Evolutionary conservation across 2,329 filamentous ascomycete genomes (phyloP), one percentile per base, ranked within the genome.

Genomic region (Ploettnerulaceae sp.): DNA sequence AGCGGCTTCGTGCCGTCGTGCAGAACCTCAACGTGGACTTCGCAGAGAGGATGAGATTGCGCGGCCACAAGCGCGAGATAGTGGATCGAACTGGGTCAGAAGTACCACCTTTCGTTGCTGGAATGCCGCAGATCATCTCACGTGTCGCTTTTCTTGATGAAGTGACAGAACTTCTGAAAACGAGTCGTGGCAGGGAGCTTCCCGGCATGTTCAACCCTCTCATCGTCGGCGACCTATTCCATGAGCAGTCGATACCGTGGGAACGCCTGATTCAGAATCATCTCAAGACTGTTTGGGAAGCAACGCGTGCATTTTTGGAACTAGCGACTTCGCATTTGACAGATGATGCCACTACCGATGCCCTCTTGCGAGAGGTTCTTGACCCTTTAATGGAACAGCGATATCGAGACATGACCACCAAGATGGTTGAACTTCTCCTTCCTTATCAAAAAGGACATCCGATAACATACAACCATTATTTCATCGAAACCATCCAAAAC

Each of bases 161-260:
- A n/a, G 26, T 29, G 26, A 67, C 73, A 3, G 44, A 64, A 31
- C 49, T 60, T 0, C 62, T 69, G 3, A 62, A 61, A 18, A 65
- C 65, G 28, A 71, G 62, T 4, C 67, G 78, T 20, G 75, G 72
- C 0, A 64, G 72, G 4, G 82, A 86, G 57, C 63, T 86, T 0
- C 76, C 77, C 0, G 78, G 81, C 0, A 77, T 69, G 0, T 83
- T 79, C 61, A 81, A 81, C 49, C 74, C 80, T 0, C 59, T 78
- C 43, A 65, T 84, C 7, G 70, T 85, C 0, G 66, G 67, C 0
- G 74, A 82, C 17, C 60, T 86, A 0, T 86, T 86, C 57, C 65
- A 65, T 15, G 71, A 81, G 35, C 79, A 85, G 47, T 79, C 72
- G 0, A 45, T 54, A 5, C 73, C 71, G 0, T 86, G 79, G 82